Evolutionary conservation across 345 rosid species (phyloP), one percentile per base, ranked within the genome.

Genomic region (Eucalyptus pauciflora): DNA sequence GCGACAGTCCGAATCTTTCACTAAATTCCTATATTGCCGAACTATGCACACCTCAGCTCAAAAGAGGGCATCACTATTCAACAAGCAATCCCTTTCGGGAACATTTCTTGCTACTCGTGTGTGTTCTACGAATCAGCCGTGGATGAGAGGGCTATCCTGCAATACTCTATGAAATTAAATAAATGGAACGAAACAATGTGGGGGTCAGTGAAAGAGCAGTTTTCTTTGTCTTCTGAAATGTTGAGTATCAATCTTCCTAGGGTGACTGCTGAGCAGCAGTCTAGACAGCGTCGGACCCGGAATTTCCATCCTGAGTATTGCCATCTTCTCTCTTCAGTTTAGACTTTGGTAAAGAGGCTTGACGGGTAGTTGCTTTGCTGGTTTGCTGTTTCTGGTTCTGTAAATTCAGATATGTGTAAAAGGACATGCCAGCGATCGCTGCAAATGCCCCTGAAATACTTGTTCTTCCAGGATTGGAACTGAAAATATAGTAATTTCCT

Each of bases 391-490:
- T 94, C 43, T 48, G 81, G 83, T 69, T 90, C 87, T 43, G 62
- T 85, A 96, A 25, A 90, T 94, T 95, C 51, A 96, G 95, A 90
- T 94, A 94, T 0, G 96, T 93, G 87, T 93, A 96, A n/a, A 89
- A 85, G 85, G 96, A 94, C 98, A 94, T 96, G 25, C 96, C 96
- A 3, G 52, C 95, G 54, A 96, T 96, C 13, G 98, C 98, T 81
- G 92, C 91, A 90, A 95, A 91, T 18, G 97, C 98, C 50, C 96
- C 97, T 33, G 90, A 89, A 85, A 95, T 93, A 88, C 96, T 96
- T 67, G 92, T 94, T 46, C 87, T 71, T 45, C 98, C 96, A 7
- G 98, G 98, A 90, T 95, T 95, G 33, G 98, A 92, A 46, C 94
- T 92, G 25, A 96, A 95, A 17, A 96, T 56, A 88, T 94, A 94